These are phyloP conservation scores for Bauhinia variegata DNA, from an alignment of 306 rosid species.

Conservation along the genomic window DNA sequence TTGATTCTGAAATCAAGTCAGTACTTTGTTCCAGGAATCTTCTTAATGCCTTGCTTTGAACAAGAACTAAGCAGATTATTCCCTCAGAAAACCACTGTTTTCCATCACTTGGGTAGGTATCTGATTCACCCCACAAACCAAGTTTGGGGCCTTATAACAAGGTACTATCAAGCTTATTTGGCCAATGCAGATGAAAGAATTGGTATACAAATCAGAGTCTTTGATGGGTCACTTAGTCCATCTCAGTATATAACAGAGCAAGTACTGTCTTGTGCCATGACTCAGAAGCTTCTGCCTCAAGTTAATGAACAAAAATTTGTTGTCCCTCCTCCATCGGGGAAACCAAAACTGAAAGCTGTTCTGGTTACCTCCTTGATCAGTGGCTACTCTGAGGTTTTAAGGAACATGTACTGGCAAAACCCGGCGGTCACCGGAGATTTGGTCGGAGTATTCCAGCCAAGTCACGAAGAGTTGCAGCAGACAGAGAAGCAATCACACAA, in stretches of 20 bases:
- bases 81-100: constrained; percentile 62
- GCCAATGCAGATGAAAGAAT: constrained; percentile 64
- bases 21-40: constrained; percentile 71
- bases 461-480: constrained; percentile 74
- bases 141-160: constrained; percentile 70
- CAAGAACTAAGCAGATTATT: constrained; percentile 58
- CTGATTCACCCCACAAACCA: constrained; percentile 69
- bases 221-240: no score
- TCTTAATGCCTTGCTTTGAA: constrained; percentile 70
- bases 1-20: constrained; percentile 66
- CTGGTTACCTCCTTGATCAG: constrained; percentile 65
- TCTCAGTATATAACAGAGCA: no score
- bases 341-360: constrained; percentile 51
- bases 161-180: constrained; percentile 67
- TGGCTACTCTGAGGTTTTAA: constrained; percentile 60
- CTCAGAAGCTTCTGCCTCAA: constrained; percentile 61
- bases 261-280: constrained; percentile 56
- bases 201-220: no score
- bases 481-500: constrained; percentile 63
- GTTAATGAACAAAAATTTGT: constrained; percentile 34
- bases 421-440: constrained; percentile 63
- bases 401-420: constrained; percentile 70
- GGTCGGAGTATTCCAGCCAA: constrained; percentile 64
- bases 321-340: constrained; percentile 24
- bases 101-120: constrained; percentile 68